Evolutionary conservation across 108 stramenopile genomes (phyloP), one percentile per base, ranked within the genome.

Genomic region (Asterionellopsis glacialis): DNA sequence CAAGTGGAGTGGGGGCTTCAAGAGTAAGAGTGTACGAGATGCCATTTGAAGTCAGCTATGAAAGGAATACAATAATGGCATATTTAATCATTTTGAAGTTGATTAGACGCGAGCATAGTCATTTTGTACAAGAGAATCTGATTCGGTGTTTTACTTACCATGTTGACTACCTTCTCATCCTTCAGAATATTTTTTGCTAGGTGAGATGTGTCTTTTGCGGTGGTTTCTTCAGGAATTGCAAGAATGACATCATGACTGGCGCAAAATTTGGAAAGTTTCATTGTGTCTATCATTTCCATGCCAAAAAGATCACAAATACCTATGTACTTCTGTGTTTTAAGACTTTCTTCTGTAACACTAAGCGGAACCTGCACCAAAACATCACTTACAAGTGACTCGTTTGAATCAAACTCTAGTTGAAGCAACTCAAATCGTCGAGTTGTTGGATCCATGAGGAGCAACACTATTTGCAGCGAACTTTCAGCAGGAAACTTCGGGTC

Each of bases 341-440:
- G 65, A 24, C 70, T 59, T 15, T 62, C 57, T 69, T 88, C 91
- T 2, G 91, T 89, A 23, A 83, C 87, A 9, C 79, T 71, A 11
- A 62, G 43, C 13, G 81, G 69, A 44, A 93, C 75, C 54, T 93
- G 91, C 1, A 62, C 65, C 21, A 87, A 59, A n/a, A 93, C 57
- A 57, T 93, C 87, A 24, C 65, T 58, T 0, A 85, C 80, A 15
- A 72, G 59, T 1, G 91, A 87, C 51, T 82, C 77, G 22, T 59
- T 24, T 26, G 84, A 82, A 49, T 92, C 85, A 66, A 93, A 93
- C 68, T 93, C 91, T 18, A 93, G 81, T 61, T 93, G 91, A 33
- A 93, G 68, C 5, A 93, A 59, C 61, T 93, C 91, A 62, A 93
- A 93, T 22, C 83, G 78, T 25, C 83, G 84, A 11, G 85, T 77